Percentiles rank a stretch among this genome's conserved stretches.
Evolutionary conservation across 164 flowering plant species (phyloP).

Genomic region (Protea cynaroides): DNA sequence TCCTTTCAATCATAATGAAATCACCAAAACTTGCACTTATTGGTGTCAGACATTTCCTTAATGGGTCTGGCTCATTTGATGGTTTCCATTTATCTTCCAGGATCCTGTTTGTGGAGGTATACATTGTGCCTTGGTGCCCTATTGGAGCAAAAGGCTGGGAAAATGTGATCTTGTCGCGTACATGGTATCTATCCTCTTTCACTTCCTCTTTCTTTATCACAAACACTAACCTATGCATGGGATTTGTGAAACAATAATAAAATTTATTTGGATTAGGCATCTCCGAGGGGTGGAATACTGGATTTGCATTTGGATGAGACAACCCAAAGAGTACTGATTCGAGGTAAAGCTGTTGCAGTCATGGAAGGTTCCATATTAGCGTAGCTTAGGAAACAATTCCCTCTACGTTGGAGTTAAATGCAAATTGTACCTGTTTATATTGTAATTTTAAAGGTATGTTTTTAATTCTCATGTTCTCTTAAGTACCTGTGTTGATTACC

Average conservation of each 20-base stretch:
- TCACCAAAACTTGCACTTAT: too few species aligned
- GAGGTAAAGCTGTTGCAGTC: slow-evolving; percentile 62
- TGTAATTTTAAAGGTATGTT: too few species aligned
- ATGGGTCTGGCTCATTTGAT: not conserved
- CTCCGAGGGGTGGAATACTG: slow-evolving; percentile 65
- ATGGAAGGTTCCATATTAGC: slow-evolving; percentile 69
- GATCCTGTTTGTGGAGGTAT: slow-evolving; percentile 89
- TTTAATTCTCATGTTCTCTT: too few species aligned
- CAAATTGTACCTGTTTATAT: too few species aligned
- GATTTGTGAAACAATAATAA: not conserved
- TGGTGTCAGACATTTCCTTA: not conserved
- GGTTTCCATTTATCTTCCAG: slow-evolving; percentile 25
- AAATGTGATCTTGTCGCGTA: slow-evolving; percentile 58
- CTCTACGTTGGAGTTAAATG: not conserved
- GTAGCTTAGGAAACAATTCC: slow-evolving; percentile 10
- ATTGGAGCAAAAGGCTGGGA: slow-evolving; percentile 72
- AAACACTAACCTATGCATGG: not conserved
- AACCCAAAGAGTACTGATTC: slow-evolving; percentile 52
- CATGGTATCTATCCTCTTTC: not conserved
- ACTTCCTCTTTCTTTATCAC: slow-evolving; percentile 1
- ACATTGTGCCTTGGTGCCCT: slow-evolving; percentile 67
- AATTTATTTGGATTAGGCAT: slow-evolving; percentile 42
- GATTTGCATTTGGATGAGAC: slow-evolving; percentile 52
- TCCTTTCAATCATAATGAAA: too few species aligned
- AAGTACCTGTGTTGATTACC: too few species aligned